Evolutionary conservation across 176 grass and related monocot genomes (phyloP).

Genomic region (Neostapfia colusana): DNA sequence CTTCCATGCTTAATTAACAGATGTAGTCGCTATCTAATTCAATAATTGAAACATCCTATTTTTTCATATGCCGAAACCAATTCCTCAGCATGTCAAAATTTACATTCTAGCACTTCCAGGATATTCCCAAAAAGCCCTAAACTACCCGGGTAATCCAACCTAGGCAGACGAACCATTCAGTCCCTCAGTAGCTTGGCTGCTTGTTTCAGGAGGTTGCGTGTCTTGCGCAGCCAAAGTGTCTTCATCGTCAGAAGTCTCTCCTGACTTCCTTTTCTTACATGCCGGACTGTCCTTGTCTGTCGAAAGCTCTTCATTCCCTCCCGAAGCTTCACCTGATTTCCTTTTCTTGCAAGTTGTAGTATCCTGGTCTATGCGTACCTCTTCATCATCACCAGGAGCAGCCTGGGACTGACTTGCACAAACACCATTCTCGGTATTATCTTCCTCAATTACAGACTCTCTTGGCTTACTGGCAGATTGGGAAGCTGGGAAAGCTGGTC

Average conservation of each 20-base stretch:
- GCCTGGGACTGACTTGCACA: conserved; percentile 24
- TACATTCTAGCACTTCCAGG: conserved; percentile 3
- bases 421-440: conserved; percentile 17
- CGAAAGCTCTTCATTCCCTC: not conserved
- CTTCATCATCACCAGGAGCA: conserved; percentile 16
- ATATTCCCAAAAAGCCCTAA: not conserved
- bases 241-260: conserved; percentile 14
- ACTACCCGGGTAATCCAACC: conserved; percentile 6
- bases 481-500: conserved; percentile 6
- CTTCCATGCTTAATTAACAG: not conserved
- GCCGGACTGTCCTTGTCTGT: not conserved
- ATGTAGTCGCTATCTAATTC: conserved; percentile 15
- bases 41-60: conserved; percentile 5
- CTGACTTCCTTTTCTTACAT: not conserved
- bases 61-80: not conserved
- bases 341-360: not conserved
- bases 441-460: conserved; percentile 24
- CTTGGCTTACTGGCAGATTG: conserved; percentile 33
- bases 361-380: not conserved
- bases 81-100: conserved; percentile 3
- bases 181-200: conserved; percentile 21
- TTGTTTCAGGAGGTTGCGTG: conserved; percentile 16
- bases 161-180: conserved; percentile 8
- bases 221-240: not conserved
- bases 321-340: not conserved